Percentiles rank a stretch among this genome's conserved stretches.
These are phyloP conservation scores for Neonectria punicea DNA, from an alignment of 2,329 filamentous ascomycete species.

Conservation along the genomic window DNA sequence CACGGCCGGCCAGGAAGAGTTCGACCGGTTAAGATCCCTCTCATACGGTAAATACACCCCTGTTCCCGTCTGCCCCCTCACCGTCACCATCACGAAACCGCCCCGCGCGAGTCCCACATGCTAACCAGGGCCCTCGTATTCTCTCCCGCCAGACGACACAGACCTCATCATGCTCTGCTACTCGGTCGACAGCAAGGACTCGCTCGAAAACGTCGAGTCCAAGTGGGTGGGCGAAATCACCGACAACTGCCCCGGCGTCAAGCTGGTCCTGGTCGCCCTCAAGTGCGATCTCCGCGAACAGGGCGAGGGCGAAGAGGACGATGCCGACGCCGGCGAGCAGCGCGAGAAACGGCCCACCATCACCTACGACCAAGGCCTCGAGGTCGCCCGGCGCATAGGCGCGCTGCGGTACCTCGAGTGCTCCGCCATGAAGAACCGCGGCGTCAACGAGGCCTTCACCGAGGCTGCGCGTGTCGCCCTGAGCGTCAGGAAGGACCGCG, in stretches of 20 bases:
- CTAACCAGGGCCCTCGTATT: constrained; percentile 14
- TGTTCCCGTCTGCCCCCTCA: not conserved
- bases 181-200: constrained; percentile 95
- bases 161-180: constrained; percentile 99
- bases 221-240: constrained; percentile 99
- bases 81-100: not conserved
- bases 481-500: constrained; percentile 73
- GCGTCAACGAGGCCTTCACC: constrained; percentile 98
- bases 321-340: constrained; percentile 58
- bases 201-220: constrained; percentile 96
- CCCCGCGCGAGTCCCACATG: not conserved
- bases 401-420: constrained; percentile 97
- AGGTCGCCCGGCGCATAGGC: constrained; percentile 90
- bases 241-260: constrained; percentile 96
- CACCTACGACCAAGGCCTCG: constrained; percentile 89
- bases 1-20: constrained; percentile 98
- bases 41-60: constrained; percentile 76
- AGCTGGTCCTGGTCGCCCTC: constrained; percentile 92
- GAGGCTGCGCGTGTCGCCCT: constrained; percentile 96
- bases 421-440: constrained; percentile 97
- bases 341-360: constrained; percentile 79
- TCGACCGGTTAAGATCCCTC: constrained; percentile 92
- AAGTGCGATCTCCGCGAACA: constrained; percentile 96
- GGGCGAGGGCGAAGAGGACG: constrained; percentile 73
- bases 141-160: constrained; percentile 72